phyloP scores from a whole-genome alignment of 2,329 filamentous ascomycete genomes.

The Dactylonectria macrodidyma region DNA sequence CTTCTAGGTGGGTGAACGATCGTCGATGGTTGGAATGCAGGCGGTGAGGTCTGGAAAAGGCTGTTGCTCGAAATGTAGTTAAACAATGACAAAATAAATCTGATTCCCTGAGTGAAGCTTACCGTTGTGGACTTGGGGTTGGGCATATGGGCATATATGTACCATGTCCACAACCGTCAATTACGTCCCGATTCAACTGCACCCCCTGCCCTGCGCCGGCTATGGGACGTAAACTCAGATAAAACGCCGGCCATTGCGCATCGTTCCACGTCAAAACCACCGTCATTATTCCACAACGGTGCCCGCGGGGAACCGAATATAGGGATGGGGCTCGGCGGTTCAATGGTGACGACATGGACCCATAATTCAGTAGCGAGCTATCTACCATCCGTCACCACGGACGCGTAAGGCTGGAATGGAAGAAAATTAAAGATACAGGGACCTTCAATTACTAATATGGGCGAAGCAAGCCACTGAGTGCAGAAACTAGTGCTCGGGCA shows the following conservation, averaged over 20 bases:
- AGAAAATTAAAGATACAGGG: not conserved
- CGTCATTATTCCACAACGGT: not conserved
- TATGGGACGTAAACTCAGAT: too few species aligned
- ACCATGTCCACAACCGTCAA: not conserved
- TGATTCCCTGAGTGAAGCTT: not conserved
- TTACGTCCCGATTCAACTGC: too few species aligned
- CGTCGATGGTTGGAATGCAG: not conserved
- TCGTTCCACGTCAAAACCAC: not conserved
- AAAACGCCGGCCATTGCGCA: not conserved
- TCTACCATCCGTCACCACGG: not conserved
- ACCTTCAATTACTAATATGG: too few species aligned
- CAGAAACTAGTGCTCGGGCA: too few species aligned
- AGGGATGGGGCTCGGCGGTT: not conserved
- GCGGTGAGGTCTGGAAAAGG: not conserved
- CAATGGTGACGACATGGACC: not conserved
- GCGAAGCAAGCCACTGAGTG: too few species aligned
- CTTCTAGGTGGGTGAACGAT: not conserved
- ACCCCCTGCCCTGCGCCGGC: too few species aligned
- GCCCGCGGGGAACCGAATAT: not conserved
- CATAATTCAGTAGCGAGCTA: not conserved
- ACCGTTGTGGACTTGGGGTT: not conserved
- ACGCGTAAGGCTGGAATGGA: not conserved
- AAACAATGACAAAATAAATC: not conserved
- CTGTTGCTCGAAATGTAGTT: not conserved
- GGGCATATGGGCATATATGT: not conserved